These are phyloP conservation scores for Phaeodactylum tricornutum DNA, from an alignment of 108 stramenopile species.

Conservation along the genomic window DNA sequence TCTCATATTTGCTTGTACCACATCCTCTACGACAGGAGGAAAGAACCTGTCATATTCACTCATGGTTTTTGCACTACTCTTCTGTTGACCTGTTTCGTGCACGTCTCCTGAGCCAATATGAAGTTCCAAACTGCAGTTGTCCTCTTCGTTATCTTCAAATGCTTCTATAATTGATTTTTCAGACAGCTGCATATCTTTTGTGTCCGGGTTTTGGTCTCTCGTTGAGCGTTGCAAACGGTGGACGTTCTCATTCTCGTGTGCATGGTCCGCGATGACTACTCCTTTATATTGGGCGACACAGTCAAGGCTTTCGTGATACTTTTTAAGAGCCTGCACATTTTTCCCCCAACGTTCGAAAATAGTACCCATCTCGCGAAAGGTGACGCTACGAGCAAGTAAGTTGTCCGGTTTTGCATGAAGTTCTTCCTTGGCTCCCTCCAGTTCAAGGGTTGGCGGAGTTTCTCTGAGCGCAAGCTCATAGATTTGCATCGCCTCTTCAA, in stretches of 20 bases:
- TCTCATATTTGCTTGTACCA: slow-evolving; percentile 7
- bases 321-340: slow-evolving; percentile 50
- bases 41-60: slow-evolving; percentile 54
- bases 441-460: slow-evolving; percentile 1
- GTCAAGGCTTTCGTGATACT: slow-evolving; percentile 75
- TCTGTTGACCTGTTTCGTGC: not conserved
- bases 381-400: slow-evolving; percentile 44
- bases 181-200: too few relatives aligned
- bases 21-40: slow-evolving; percentile 11
- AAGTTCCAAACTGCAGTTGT: slow-evolving; percentile 4
- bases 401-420: slow-evolving; percentile 4
- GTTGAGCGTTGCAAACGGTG: not conserved
- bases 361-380: slow-evolving; percentile 76
- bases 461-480: slow-evolving; percentile 62
- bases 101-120: not conserved
- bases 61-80: not conserved
- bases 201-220: not conserved
- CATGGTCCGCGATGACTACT: not conserved
- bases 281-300: slow-evolving; percentile 36
- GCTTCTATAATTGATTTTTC: not conserved
- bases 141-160: not conserved
- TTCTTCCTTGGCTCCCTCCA: not conserved
- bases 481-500: slow-evolving; percentile 67
- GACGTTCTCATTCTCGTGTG: not conserved
- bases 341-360: slow-evolving; percentile 61